Conservation (phyloP, 441 rosid genomes). For the Populus hybrid region DNA sequence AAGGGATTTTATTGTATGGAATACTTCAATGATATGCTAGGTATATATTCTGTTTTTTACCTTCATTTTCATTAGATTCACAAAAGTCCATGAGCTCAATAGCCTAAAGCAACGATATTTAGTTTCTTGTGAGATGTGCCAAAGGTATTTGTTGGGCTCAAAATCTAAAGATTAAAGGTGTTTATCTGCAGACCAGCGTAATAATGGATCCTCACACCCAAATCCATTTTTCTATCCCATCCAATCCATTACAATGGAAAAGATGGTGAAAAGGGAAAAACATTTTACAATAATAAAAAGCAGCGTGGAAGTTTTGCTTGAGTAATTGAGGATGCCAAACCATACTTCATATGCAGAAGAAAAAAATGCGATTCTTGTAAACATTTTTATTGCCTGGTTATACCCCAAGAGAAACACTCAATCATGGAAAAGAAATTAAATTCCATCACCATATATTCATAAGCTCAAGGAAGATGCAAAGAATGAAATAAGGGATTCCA, state of each 20-base stretch:
- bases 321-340: constrained; percentile 17
- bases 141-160: constrained; percentile 12
- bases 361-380: neutral
- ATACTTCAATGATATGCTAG: constrained; percentile 20
- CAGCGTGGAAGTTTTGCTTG: constrained; percentile 17
- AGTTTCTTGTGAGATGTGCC: constrained; percentile 11
- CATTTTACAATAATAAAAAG: constrained; percentile 5
- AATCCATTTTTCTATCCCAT: neutral
- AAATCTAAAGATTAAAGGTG: neutral
- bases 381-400: constrained; percentile 16
- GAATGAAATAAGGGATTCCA: neutral
- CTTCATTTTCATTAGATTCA: constrained; percentile 23
- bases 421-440: neutral
- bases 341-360: constrained; percentile 14
- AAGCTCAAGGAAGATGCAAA: neutral
- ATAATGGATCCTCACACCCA: constrained; percentile 14
- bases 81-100: constrained; percentile 14
- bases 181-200: constrained; percentile 17
- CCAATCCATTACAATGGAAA: constrained; percentile 4
- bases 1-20: constrained; percentile 12
- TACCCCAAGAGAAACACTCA: neutral
- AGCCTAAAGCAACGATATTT: constrained; percentile 7
- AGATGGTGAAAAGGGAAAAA: constrained; percentile 8
- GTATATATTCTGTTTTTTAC: constrained; percentile 10
- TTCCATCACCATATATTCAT: neutral